Evolutionary conservation across 352 stramenopile genomes (phyloP).

Genomic region (Globisporangium paddicum): DNA sequence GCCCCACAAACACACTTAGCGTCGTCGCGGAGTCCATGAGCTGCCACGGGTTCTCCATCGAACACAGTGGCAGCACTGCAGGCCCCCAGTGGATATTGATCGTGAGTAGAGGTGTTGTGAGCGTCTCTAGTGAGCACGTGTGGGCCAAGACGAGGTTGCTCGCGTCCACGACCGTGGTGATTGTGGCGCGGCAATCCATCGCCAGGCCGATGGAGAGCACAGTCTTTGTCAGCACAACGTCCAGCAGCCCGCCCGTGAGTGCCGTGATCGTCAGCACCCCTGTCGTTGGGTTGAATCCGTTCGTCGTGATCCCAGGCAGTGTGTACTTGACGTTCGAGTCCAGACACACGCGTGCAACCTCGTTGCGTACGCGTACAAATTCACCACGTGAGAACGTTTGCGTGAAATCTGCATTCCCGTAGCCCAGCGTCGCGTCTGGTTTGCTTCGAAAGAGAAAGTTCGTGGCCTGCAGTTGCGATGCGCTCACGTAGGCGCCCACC

Average conservation of each 20-base stretch:
- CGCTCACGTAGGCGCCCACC: constrained; percentile 42
- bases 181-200: constrained; percentile 24
- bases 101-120: constrained; percentile 13
- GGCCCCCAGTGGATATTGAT: constrained; percentile 65
- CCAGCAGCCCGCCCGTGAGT: constrained; percentile 21
- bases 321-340: constrained; percentile 46
- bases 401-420: constrained; percentile 31
- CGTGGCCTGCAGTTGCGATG: constrained; percentile 18
- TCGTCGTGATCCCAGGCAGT: constrained; percentile 31
- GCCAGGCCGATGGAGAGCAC: constrained; percentile 38
- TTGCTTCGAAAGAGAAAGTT: constrained; percentile 50
- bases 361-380: constrained; percentile 52
- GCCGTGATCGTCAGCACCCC: constrained; percentile 39
- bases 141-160: constrained; percentile 28
- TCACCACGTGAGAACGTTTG: constrained; percentile 54
- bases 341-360: constrained; percentile 58
- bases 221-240: constrained; percentile 25
- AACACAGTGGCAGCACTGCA: constrained; percentile 61
- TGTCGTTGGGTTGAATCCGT: constrained; percentile 18
- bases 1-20: constrained; percentile 22
- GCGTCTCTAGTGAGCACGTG: constrained; percentile 20
- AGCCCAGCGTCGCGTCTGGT: constrained; percentile 27
- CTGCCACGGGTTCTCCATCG: constrained; percentile 40
- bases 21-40: constrained; percentile 18
- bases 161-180: constrained; percentile 14